These are phyloP conservation scores for Dendrocalamus latiflorus DNA, from an alignment of 202 grass and related monocot species.

Conservation along the genomic window DNA sequence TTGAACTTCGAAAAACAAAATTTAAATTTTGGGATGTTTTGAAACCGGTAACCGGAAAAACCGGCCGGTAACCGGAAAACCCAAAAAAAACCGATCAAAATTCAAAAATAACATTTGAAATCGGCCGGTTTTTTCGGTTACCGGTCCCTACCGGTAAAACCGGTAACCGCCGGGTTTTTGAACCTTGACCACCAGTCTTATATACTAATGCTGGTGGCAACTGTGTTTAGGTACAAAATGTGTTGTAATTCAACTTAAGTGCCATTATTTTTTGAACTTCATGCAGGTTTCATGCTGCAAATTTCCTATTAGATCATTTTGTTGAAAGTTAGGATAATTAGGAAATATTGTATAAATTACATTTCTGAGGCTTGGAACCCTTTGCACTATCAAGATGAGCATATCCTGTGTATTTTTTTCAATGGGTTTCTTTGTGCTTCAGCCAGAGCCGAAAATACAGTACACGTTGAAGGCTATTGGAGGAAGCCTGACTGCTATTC, in stretches of 20 bases:
- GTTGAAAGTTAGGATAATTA: not conserved
- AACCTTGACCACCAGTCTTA: not conserved
- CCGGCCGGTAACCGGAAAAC: too few relatives aligned
- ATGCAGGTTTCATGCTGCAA: not conserved
- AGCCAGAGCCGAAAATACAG: conserved; percentile 93
- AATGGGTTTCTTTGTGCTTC: conserved; percentile 41
- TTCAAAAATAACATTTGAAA: too few relatives aligned
- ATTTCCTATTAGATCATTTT: not conserved
- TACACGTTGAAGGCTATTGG: conserved; percentile 94
- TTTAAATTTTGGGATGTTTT: too few relatives aligned
- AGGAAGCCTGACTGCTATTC: conserved; percentile 94
- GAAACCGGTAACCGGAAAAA: too few relatives aligned
- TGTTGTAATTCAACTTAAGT: not conserved
- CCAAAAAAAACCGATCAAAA: too few relatives aligned
- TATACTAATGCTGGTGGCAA: not conserved
- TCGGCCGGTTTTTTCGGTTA: too few relatives aligned
- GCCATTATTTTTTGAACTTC: not conserved
- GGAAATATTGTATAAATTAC: conserved; percentile 8
- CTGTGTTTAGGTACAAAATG: not conserved
- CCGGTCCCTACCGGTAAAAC: too few relatives aligned
- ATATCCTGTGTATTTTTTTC: conserved; percentile 22
- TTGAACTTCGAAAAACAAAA: too few relatives aligned
- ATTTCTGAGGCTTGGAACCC: not conserved
- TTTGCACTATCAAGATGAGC: conserved; percentile 10
- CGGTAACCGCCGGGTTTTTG: too few relatives aligned